phyloP scores from a whole-genome alignment of 805 yeast species.

The Hanseniaspora lindneri region DNA sequence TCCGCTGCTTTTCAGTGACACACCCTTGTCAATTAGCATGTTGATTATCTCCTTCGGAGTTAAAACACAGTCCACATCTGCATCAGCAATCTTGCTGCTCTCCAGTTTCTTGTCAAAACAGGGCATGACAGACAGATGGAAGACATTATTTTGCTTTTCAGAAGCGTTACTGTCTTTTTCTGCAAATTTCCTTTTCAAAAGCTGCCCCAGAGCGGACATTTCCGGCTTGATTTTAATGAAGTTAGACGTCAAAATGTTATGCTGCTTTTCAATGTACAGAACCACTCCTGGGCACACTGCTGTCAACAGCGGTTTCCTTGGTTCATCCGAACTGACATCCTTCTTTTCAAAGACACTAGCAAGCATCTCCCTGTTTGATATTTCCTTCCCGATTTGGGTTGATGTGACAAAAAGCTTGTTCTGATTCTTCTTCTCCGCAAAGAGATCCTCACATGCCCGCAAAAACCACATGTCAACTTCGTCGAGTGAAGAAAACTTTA shows the following conservation, averaged over 20 bases:
- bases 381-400: slow-evolving; percentile 64
- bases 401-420: slow-evolving; percentile 53
- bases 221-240: slow-evolving; percentile 74
- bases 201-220: slow-evolving; percentile 85
- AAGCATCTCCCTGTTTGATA: slow-evolving; percentile 44
- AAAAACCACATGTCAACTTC: slow-evolving; percentile 51
- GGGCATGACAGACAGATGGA: slow-evolving; percentile 87
- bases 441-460: slow-evolving; percentile 37
- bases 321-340: background rate
- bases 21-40: slow-evolving; percentile 41
- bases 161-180: slow-evolving; percentile 33
- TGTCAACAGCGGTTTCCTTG: slow-evolving; percentile 43
- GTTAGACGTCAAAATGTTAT: slow-evolving; percentile 64
- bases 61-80: slow-evolving; percentile 86
- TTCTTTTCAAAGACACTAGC: slow-evolving; percentile 27
- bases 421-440: slow-evolving; percentile 46
- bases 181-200: slow-evolving; percentile 69
- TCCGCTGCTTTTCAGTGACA: background rate
- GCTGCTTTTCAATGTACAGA: slow-evolving; percentile 88
- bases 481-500: slow-evolving; percentile 35
- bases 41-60: slow-evolving; percentile 81
- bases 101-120: slow-evolving; percentile 91
- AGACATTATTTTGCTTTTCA: slow-evolving; percentile 37
- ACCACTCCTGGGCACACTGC: slow-evolving; percentile 95
- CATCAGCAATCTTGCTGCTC: slow-evolving; percentile 73